These are phyloP conservation scores for Croton setiger DNA, from an alignment of 441 rosid genomes.

Conservation along the genomic window DNA sequence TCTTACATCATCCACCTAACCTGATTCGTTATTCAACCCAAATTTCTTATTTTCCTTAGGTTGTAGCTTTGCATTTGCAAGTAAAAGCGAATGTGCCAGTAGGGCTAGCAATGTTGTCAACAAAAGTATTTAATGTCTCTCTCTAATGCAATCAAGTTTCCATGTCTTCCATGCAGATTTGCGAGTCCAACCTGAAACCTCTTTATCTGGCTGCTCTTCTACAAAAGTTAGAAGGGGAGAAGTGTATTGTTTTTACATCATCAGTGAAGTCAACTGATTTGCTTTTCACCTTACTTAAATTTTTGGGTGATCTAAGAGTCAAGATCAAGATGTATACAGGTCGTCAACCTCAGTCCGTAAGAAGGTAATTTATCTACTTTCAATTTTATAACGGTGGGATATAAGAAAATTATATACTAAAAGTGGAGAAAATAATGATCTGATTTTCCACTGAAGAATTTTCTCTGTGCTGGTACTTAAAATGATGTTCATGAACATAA, in stretches of 20 bases:
- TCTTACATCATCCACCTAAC: not conserved
- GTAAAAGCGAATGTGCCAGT: not conserved
- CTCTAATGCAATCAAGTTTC: not conserved
- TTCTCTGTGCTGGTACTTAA: not conserved
- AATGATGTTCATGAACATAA: not conserved
- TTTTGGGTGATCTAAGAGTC: slow-evolving; percentile 63
- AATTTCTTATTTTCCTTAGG: slow-evolving; percentile 4
- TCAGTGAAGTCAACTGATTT: slow-evolving; percentile 87
- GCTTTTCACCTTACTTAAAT: slow-evolving; percentile 71
- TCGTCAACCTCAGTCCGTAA: slow-evolving; percentile 69
- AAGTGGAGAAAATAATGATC: not conserved
- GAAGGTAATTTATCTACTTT: slow-evolving; percentile 51
- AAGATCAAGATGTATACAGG: slow-evolving; percentile 91
- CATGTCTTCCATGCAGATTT: slow-evolving; percentile 44
- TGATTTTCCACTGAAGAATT: not conserved
- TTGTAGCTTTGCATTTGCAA: not conserved
- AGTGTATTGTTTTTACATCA: slow-evolving; percentile 81
- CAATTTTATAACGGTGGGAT: not conserved
- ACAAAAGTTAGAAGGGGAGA: slow-evolving; percentile 68
- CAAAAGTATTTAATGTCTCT: not conserved
- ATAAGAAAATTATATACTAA: not conserved
- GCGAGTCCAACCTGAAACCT: slow-evolving; percentile 73
- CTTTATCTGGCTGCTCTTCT: slow-evolving; percentile 72
- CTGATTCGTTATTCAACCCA: not conserved
- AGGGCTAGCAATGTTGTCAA: not conserved